Base-by-base conservation (phyloP, 179 eudicot genomes). In the Silene noctiflora region DNA sequence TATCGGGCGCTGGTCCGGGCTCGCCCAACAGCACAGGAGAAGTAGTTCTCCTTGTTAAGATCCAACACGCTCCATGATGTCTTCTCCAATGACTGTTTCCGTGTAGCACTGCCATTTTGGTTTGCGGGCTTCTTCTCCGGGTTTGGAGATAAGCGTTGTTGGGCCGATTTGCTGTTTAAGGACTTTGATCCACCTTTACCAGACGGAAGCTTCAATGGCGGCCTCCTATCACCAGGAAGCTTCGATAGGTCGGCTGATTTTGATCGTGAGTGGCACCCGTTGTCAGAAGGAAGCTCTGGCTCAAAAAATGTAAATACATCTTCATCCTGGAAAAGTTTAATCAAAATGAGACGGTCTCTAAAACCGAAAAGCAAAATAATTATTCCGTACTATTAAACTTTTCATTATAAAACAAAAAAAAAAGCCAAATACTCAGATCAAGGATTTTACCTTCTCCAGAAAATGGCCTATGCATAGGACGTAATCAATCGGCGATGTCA, bases 401-500 rank as follows among this genome's bases (percentile, higher is more conserved):
- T 10, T 27, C 6, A 35, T 20, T 0, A 12, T 25, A 9, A 19
- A 6, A 78, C 56, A 22, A 29, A 29, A 3, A 16, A 10, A 27
- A 67, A 7, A 16, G 19, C 9, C 69, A 44, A 2, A 31, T 11
- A 48, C 21, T 10, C 46, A 5, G 17, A 70, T 35, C 10, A 46
- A n/a, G 27, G 44, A 35, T 0, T 67, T 25, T 67, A 92, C 98
- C 98, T 94, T 94, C 48, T 89, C 83, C 14, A 90, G 88, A 84
- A 92, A 94, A 78, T 94, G 98, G 65, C 98, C 98, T 56, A 92
- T 46, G 78, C 93, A 90, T 56, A 92, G 65, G 65, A 94, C 98
- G 76, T 88, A 90, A 81, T 94, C 97, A 74, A 94, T 94, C 21
- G 98, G 98, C n/a, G 89, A 77, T 67, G 77, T 85, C 81, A 94